Percentiles rank a stretch among this genome's conserved stretches.
phyloP scores from a whole-genome alignment of 345 rosid species.

The Eucalyptus cladocalyx region DNA sequence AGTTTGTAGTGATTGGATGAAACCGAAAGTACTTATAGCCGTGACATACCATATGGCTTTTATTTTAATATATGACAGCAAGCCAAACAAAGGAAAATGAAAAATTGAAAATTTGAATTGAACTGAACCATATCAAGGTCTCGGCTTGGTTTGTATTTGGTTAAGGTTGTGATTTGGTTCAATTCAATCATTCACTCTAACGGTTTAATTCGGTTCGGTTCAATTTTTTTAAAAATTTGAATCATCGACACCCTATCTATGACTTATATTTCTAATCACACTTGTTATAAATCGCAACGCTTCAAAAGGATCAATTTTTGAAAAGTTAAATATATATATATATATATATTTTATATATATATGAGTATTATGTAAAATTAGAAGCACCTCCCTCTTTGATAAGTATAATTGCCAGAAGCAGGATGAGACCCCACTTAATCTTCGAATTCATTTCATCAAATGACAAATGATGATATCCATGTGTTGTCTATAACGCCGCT shows the following conservation, averaged over 20 bases:
- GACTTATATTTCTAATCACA: neutral
- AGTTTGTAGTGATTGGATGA: neutral
- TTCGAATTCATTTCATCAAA: neutral
- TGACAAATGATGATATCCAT: neutral
- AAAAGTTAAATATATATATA: too few species aligned
- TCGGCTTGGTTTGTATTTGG: accelerated
- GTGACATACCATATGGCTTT: neutral
- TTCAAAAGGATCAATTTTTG: neutral
- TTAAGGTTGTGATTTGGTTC: too few species aligned
- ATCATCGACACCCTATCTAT: accelerated
- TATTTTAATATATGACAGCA: too few species aligned
- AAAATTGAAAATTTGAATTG: too few species aligned
- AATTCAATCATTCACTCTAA: too few species aligned
- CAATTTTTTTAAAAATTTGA: too few species aligned
- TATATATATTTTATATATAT: too few species aligned
- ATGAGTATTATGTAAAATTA: too few species aligned
- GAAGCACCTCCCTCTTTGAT: neutral
- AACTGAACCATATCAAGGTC: accelerated
- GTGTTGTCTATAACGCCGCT: neutral
- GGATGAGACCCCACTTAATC: neutral
- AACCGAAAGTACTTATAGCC: neutral
- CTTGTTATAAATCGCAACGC: accelerated
- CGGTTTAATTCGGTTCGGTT: accelerated
- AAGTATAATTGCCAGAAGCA: accelerated
- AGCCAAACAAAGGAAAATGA: too few species aligned